Base-by-base conservation (phyloP, 2,329 filamentous ascomycete species). In the Neoarthrinium moseri region DNA sequence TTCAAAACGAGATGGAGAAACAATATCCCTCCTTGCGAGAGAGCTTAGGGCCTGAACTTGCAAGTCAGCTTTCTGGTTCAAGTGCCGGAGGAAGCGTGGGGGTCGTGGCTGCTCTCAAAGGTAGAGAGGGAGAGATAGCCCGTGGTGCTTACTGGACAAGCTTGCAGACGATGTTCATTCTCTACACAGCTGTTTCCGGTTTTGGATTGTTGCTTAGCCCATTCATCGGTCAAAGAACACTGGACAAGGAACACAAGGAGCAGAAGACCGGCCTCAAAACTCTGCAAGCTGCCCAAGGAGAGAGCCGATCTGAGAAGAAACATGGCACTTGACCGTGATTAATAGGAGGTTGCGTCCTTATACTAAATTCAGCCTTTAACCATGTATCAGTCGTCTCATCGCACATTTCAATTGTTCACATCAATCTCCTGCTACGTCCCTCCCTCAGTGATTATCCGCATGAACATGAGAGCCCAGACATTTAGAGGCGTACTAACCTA, bases 1-100 rank as follows among this genome's bases (percentile, higher is more conserved):
- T 91, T 68, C 84, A 89, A 65, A 91, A 91, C 61, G 70, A 77
- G 48, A 88, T 90, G 82, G 67, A 80, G 52, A 71, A 70, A 37
- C 77, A 81, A 54, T 70, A 74, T 22, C 57, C 67, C 4, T 57
- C 59, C 7, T 72, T 87, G 23, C 63, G 67, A 18, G 56, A 66
- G 23, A 64, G 75, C 4, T 71, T 88, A 0, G 77, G 77, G 0
- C 66, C 70, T 0, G 56, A 73, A 29, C 61, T 70, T 2, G 73
- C 74, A 0, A 49, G 60, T 3, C 58, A 67, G 15, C 70, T 83
- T n/a, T 70, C 74, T 22, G 76, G 78, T 20, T 69, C 69, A 36
- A 67, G 70, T 43, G 74, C 80, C 18, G 68, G 73, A 38, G 72
- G 80, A 13, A 75, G 75, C 54, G 72, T 78, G 4, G 66, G 68